Conservation (phyloP, 2,329 filamentous ascomycete genomes). For the Dothidotthia symphoricarpi region DNA sequence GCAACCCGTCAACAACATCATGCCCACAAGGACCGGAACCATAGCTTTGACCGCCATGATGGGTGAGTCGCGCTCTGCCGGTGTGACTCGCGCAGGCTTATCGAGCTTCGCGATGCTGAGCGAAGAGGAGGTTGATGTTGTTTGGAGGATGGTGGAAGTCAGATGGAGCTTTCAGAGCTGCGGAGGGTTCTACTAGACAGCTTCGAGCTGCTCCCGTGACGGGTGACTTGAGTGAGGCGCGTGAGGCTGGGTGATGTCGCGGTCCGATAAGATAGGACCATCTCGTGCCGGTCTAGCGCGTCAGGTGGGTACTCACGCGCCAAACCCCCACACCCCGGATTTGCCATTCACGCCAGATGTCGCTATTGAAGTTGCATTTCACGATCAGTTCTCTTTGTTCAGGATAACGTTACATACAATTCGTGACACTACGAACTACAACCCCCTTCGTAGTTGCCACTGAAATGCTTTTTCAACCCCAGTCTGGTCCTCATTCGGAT, state of each 20-base stretch:
- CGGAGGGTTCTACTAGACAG: constrained; percentile 14
- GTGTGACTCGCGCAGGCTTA: not conserved
- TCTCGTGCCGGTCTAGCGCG: not conserved
- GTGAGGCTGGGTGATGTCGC: constrained; percentile 32
- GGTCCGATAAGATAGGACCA: constrained; percentile 21
- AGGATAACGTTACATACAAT: not conserved
- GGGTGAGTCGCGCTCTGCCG: constrained; percentile 13
- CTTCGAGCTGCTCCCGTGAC: constrained; percentile 26
- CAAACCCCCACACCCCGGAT: too few species aligned
- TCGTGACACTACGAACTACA: not conserved
- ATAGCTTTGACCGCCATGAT: constrained; percentile 69
- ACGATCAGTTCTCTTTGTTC: not conserved
- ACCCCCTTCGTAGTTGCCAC: too few species aligned
- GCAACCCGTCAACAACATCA: constrained; percentile 95
- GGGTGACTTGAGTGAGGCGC: constrained; percentile 24
- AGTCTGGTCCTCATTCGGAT: constrained; percentile 8
- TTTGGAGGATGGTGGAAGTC: not conserved
- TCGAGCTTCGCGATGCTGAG: not conserved
- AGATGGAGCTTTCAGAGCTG: constrained; percentile 6
- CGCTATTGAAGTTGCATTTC: not conserved
- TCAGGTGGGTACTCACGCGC: not conserved
- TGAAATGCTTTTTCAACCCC: not conserved
- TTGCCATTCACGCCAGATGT: too few species aligned
- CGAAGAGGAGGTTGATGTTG: not conserved
- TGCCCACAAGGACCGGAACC: constrained; percentile 82